Evolutionary conservation across 495 filamentous ascomycete genomes (phyloP).

Genomic region (Aspergillus nanangensis): DNA sequence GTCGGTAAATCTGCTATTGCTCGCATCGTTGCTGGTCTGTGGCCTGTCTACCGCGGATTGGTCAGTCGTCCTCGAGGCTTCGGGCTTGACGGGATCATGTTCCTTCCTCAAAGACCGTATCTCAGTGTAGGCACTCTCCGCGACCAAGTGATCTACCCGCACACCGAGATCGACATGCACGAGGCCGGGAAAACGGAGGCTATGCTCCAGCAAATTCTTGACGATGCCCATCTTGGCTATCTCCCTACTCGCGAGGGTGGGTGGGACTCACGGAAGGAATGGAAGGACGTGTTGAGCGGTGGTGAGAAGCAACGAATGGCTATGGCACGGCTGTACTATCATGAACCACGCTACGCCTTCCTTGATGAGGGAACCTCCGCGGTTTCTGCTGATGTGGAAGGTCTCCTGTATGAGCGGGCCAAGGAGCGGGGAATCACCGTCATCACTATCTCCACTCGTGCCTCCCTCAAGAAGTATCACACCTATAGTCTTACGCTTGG

Average conservation of each 20-base stretch:
- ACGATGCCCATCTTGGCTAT: conserved; percentile 82
- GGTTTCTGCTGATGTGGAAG: conserved; percentile 91
- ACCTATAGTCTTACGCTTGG: conserved; percentile 83
- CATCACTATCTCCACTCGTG: conserved; percentile 90
- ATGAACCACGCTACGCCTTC: conserved; percentile 90
- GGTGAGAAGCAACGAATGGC: conserved; percentile 98
- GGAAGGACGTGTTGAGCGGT: conserved; percentile 95
- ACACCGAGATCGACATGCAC: conserved; percentile 90
- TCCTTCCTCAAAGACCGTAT: conserved; percentile 92
- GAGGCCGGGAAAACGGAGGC: conserved; percentile 70
- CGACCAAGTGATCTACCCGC: conserved; percentile 97
- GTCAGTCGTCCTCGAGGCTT: conserved; percentile 77
- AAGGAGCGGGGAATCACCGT: conserved; percentile 91
- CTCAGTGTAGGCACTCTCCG: conserved; percentile 90
- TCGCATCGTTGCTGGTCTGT: conserved; percentile 86
- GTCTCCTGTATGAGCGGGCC: conserved; percentile 82
- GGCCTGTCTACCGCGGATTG: conserved; percentile 92
- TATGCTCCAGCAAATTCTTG: conserved; percentile 69
- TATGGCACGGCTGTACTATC: conserved; percentile 86
- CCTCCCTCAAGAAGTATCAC: conserved; percentile 91
- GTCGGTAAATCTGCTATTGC: conserved; percentile 90
- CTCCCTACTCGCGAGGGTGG: conserved; percentile 88
- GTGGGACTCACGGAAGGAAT: conserved; percentile 95
- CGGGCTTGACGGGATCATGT: conserved; percentile 93
- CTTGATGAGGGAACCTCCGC: conserved; percentile 95